These are phyloP conservation scores for Exobasidium rhododendri DNA, from an alignment of 1,284 basidiomycete species.

Conservation along the genomic window DNA sequence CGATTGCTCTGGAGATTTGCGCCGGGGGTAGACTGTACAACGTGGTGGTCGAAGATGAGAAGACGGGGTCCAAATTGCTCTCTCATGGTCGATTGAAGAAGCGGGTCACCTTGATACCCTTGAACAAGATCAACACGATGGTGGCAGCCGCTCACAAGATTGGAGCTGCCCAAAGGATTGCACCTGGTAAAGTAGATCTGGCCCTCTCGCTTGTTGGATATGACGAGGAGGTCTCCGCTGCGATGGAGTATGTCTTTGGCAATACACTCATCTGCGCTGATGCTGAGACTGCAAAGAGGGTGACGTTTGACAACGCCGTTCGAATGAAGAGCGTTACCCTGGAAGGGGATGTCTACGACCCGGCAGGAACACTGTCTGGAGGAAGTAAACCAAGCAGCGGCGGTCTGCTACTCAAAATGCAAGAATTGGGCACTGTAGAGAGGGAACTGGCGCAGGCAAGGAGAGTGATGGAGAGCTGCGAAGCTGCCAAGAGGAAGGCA, in stretches of 20 bases:
- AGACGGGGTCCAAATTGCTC: conserved; percentile 79
- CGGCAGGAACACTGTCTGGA: conserved; percentile 87
- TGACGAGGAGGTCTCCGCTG: conserved; percentile 76
- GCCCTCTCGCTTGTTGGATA: conserved; percentile 85
- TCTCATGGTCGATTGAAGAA: conserved; percentile 79
- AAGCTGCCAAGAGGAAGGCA: conserved; percentile 63
- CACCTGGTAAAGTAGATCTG: conserved; percentile 76
- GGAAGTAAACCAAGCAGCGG: conserved; percentile 73
- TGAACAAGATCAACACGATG: conserved; percentile 82
- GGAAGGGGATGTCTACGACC: conserved; percentile 94
- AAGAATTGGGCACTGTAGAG: conserved; percentile 70
- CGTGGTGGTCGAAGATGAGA: conserved; percentile 74
- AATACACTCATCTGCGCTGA: conserved; percentile 89
- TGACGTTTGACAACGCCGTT: conserved; percentile 78
- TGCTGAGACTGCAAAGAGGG: conserved; percentile 78
- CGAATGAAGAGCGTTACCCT: conserved; percentile 82
- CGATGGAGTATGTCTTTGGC: conserved; percentile 92
- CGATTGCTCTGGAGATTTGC: conserved; percentile 88
- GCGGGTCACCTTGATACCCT: conserved; percentile 87
- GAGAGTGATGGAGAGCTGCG: conserved; percentile 61
- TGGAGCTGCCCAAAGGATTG: conserved; percentile 69
- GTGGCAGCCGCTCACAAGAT: conserved; percentile 72
- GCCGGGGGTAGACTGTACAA: conserved; percentile 91
- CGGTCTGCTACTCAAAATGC: conserved; percentile 78
- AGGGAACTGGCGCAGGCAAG: conserved; percentile 62